Evolutionary conservation across 2,329 filamentous ascomycete genomes (phyloP), one percentile per base, ranked within the genome.

Genomic region (Colletotrichum sp.): DNA sequence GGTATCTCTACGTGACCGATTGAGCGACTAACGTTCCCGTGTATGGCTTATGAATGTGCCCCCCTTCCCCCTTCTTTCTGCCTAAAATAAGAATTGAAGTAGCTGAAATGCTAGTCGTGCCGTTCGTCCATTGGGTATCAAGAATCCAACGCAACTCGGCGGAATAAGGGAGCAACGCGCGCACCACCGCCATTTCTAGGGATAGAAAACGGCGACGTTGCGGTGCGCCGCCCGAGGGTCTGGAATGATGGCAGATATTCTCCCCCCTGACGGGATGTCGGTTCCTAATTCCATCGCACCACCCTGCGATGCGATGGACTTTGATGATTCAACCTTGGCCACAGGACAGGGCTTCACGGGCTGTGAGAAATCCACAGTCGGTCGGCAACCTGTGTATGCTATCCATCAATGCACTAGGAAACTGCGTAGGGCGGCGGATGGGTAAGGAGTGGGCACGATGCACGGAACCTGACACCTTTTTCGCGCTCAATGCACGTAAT

Each of bases 401-500:
- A 21, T 21, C n/a, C 6, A 21, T 52, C n/a, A 52, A 52, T 52
- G n/a, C n/a, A 21, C 6, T 67, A 7, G 39, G 26, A 49, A 26
- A 44, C 62, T 15, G 44, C 39, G 9, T 13, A n/a, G 24, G 26
- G 64, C 49, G 39, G 49, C 39, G 18, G 24, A 39, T n/a, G 18
- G 39, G 36, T 44, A n/a, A 49, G 44, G n/a, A 13, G 44, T 21
- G n/a, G 18, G 44, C 44, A 52, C 10, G 10, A 52, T 52, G 44
- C n/a, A 52, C 44, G n/a, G 44, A 52, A 52, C n/a, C 44, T 52
- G 12, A 52, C 44, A 52, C 44, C 44, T 52, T 34, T 68, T 60
- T 68, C 32, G 66, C 66, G 66, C 66, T 60, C 30, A 60, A 59
- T 68, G 66, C 66, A 68, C 32, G 32, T 68, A 68, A 68, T 68